A percentile compares a stretch with the other conserved stretches of the same genome.
phyloP scores from a whole-genome alignment of 2,329 filamentous ascomycete species.

The Trichoderma hamatum region DNA sequence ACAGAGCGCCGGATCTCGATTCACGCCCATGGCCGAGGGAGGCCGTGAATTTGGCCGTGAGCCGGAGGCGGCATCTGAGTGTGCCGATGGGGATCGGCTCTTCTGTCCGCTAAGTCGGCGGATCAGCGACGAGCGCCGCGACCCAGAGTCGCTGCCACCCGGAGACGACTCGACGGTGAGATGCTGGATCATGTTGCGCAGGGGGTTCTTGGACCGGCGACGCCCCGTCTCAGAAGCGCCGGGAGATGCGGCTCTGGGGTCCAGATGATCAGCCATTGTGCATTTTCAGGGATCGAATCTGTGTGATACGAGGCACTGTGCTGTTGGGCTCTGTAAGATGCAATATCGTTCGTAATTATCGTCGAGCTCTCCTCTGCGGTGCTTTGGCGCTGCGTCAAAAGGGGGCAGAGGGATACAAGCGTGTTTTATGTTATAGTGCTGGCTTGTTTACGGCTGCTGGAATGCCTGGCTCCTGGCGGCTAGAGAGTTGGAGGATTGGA shows the following conservation, averaged over 20 bases:
- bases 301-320: conserved; percentile 7
- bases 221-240: conserved; percentile 34
- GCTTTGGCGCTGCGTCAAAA: conserved; percentile 9
- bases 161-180: conserved; percentile 39
- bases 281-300: neutral
- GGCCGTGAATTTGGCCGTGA: conserved; percentile 31
- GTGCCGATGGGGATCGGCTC: conserved; percentile 42
- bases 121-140: conserved; percentile 40
- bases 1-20: conserved; percentile 39
- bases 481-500: conserved; percentile 18
- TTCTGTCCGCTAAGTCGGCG: conserved; percentile 42
- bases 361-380: neutral
- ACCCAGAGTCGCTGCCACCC: conserved; percentile 35
- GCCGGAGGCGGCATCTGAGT: conserved; percentile 36
- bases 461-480: conserved; percentile 8
- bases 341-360: neutral
- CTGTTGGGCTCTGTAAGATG: neutral
- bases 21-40: conserved; percentile 29
- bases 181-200: conserved; percentile 45
- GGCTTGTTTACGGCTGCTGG: conserved; percentile 7
- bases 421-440: conserved; percentile 22
- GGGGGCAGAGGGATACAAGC: conserved; percentile 12
- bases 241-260: conserved; percentile 32
- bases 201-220: conserved; percentile 41
- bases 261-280: conserved; percentile 39